Conservation (phyloP, 2,329 filamentous ascomycete genomes). For the Chalara sp. region DNA sequence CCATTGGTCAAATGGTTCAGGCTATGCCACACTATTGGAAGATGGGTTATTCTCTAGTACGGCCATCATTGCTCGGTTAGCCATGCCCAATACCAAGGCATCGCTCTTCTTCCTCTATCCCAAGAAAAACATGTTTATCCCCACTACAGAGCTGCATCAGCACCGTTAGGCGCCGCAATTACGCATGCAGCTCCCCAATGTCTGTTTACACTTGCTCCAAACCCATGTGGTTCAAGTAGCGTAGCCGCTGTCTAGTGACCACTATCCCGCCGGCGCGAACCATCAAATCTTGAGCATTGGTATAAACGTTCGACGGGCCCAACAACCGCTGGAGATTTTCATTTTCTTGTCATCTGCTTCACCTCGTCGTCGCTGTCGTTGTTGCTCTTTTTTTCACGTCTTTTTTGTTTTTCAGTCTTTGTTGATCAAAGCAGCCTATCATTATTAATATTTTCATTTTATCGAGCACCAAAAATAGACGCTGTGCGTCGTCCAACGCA, state of each 20-base stretch:
- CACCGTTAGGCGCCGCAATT: background rate
- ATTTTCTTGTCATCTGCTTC: constrained; percentile 1
- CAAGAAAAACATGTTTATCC: background rate
- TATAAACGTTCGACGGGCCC: constrained; percentile 1
- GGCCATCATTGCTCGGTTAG: background rate
- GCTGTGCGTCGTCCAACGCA: constrained; percentile 21
- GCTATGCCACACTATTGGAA: no score
- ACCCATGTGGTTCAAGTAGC: background rate
- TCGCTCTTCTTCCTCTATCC: no score
- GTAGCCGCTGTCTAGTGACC: background rate
- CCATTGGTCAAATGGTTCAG: background rate
- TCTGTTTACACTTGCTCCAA: background rate
- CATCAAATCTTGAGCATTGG: background rate
- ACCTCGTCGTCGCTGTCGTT: background rate
- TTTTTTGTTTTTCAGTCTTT: constrained; percentile 28
- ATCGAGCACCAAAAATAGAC: constrained; percentile 10
- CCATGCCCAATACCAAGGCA: background rate
- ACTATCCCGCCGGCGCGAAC: background rate
- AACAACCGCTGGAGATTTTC: background rate
- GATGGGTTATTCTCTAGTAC: no score
- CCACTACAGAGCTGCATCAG: background rate
- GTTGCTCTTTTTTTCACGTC: constrained; percentile 18
- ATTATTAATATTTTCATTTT: constrained; percentile 22
- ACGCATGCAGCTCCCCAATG: background rate
- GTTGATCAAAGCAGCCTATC: constrained; percentile 31